A percentile compares a stretch with the other conserved stretches of the same genome.
Conservation (phyloP, 495 filamentous ascomycete species). For the Penicillium egyptiacum region DNA sequence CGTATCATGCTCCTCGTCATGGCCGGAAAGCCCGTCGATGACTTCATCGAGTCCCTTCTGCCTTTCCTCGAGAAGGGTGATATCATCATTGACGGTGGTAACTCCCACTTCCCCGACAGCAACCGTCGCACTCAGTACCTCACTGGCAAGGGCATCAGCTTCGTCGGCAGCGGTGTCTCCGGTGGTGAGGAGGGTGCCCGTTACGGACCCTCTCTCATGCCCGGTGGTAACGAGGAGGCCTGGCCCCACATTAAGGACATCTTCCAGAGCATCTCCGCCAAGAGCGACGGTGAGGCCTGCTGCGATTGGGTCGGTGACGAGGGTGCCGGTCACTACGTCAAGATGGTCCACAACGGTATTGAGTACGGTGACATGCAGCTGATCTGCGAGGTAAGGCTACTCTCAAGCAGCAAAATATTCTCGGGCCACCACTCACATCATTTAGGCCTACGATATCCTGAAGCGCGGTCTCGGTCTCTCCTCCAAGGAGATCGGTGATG, state of each 20-base stretch:
- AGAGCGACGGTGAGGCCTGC: slow-evolving; percentile 94
- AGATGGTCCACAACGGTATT: slow-evolving; percentile 99
- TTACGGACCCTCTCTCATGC: slow-evolving; percentile 97
- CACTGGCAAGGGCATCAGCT: slow-evolving; percentile 81
- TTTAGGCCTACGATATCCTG: slow-evolving; percentile 96
- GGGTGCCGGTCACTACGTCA: slow-evolving; percentile 98
- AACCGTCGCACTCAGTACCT: slow-evolving; percentile 93
- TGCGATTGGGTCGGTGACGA: slow-evolving; percentile 99
- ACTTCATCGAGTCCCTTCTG: slow-evolving; percentile 95
- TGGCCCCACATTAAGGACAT: slow-evolving; percentile 99
- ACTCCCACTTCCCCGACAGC: slow-evolving; percentile 98
- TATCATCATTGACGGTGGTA: slow-evolving; percentile 99
- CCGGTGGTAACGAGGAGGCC: slow-evolving; percentile 94
- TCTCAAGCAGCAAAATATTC: slow-evolving; percentile 1
- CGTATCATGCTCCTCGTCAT: slow-evolving; percentile 97
- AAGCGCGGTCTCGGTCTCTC: slow-evolving; percentile 88
- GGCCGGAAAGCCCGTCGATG: slow-evolving; percentile 95
- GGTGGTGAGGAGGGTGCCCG: slow-evolving; percentile 99
- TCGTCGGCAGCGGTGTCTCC: slow-evolving; percentile 96
- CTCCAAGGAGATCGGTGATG: slow-evolving; percentile 91
- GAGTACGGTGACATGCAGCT: slow-evolving; percentile 99
- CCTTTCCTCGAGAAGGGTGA: slow-evolving; percentile 87
- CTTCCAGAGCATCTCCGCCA: slow-evolving; percentile 95
- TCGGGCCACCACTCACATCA: background rate
- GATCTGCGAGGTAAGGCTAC: slow-evolving; percentile 80